These are phyloP conservation scores for Calendula officinalis DNA, from an alignment of 129 eudicot species.

Conservation along the genomic window DNA sequence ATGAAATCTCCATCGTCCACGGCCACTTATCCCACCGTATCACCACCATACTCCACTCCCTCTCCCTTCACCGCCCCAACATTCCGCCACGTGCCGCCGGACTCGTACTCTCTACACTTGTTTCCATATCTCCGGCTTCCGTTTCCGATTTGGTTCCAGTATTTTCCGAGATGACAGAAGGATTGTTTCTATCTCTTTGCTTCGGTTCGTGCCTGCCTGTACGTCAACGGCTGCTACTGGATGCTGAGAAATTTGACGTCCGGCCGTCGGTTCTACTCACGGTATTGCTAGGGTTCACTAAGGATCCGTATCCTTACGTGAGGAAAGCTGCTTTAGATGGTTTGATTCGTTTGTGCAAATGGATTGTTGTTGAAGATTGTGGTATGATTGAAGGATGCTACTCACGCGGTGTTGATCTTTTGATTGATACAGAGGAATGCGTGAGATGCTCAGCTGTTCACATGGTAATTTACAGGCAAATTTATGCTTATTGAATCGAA, in stretches of 20 bases:
- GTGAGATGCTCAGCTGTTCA: constrained; percentile 75
- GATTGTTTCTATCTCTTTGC: constrained; percentile 48
- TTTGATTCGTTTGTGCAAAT: constrained; percentile 42
- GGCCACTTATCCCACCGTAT: constrained; percentile 40
- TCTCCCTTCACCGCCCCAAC: constrained; percentile 34
- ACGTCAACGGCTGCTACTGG: constrained; percentile 47
- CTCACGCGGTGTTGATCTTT: constrained; percentile 62
- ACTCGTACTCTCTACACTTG: constrained; percentile 49
- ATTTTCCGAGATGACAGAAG: constrained; percentile 19
- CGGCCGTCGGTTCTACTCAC: constrained; percentile 68
- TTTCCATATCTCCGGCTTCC: constrained; percentile 14
- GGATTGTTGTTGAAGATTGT: constrained; percentile 49
- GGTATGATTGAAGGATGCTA: constrained; percentile 54
- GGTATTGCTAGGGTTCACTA: constrained; percentile 64
- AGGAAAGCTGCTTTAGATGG: constrained; percentile 71
- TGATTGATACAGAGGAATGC: constrained; percentile 54
- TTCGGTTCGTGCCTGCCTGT: constrained; percentile 44
- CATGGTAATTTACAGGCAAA: constrained; percentile 39
- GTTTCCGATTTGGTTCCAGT: constrained; percentile 1
- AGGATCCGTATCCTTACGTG: constrained; percentile 75
- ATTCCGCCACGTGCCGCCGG: constrained; percentile 39
- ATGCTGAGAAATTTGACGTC: constrained; percentile 39
- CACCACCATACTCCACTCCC: constrained; percentile 34
- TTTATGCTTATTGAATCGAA: neutral
- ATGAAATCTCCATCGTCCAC: constrained; percentile 37